Evolutionary conservation across 177 flowering plant genomes (phyloP), one percentile per base, ranked within the genome.

Genomic region (Telopea speciosissima): DNA sequence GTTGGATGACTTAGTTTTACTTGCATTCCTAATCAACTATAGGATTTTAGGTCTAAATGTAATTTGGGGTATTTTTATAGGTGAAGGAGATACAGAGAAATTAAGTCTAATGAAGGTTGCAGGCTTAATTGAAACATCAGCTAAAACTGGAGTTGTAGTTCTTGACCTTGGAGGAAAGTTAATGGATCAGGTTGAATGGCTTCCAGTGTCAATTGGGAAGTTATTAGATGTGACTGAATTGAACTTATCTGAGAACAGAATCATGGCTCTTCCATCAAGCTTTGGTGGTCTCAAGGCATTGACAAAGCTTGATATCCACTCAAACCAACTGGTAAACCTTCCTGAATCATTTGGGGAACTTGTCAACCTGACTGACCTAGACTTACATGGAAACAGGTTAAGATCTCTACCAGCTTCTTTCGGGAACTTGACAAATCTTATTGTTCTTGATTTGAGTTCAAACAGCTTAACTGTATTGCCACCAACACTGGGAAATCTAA

Each of bases 171-270:
- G 74, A 76, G 87, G 88, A 62, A 88, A 84, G 75, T 78, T 90
- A 75, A 80, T 79, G 85, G 89, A 88, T 65, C 77, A 86, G 73
- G 73, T 90, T 68, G 96, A 90, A 74, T 90, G 89, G 90, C 88
- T 90, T 40, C 96, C 96, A 0, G 52, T 72, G 6, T 85, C 96
- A 25, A 65, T 90, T 49, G 91, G 90, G 60, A 90, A 88, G 70
- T 79, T 90, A 69, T 78, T 80, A 5, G 70, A 77, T 68, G 61
- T 88, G 21, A 76, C 79, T 63, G 85, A 83, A 64, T 63, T 90
- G 60, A 81, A 88, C 78, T 26, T 90, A 49, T 82, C 90, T 1
- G 86, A 90, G 56, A 90, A 90, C 66, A 74, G 78, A 36, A 75
- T 90, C 69, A 84, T 85, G 90, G 89, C 85, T 64, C 88, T 88